phyloP scores from a whole-genome alignment of 208 protist genomes.

The Wallacemonas collosoma region DNA sequence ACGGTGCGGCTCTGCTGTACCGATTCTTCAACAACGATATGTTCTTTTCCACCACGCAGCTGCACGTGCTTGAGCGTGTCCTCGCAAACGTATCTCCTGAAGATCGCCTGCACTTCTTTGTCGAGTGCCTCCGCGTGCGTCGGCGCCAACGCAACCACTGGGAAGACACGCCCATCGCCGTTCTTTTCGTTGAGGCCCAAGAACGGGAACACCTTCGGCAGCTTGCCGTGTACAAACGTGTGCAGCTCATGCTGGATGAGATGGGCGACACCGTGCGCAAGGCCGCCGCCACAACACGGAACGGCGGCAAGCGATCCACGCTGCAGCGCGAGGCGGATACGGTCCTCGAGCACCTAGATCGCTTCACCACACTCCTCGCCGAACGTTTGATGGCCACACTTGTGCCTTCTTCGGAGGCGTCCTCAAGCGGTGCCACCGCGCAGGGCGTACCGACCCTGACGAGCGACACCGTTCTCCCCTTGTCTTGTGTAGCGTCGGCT shows the following conservation, averaged over 20 bases:
- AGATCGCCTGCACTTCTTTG: conserved; percentile 65
- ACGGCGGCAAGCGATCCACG: background rate
- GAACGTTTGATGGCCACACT: background rate
- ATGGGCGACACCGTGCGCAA: conserved; percentile 29
- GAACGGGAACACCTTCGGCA: conserved; percentile 36
- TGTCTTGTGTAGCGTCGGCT: conserved; percentile 23
- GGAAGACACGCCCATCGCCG: conserved; percentile 76
- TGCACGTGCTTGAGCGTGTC: conserved; percentile 57
- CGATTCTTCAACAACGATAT: conserved; percentile 90
- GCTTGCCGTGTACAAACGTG: conserved; percentile 37
- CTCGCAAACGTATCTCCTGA: conserved; percentile 36
- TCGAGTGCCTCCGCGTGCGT: conserved; percentile 65
- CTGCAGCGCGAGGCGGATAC: conserved; percentile 27
- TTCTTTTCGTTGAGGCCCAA: conserved; percentile 51
- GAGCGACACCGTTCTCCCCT: conserved; percentile 19
- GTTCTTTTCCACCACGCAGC: conserved; percentile 71
- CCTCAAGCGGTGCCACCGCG: too few species aligned
- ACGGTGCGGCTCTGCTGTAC: conserved; percentile 51
- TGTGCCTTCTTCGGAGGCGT: too few species aligned
- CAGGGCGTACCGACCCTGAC: background rate
- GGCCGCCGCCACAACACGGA: background rate
- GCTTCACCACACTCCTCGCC: conserved; percentile 36
- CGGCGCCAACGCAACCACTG: conserved; percentile 72
- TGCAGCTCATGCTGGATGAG: conserved; percentile 41
- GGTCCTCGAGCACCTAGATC: conserved; percentile 30